These are phyloP conservation scores for Somion occarium DNA, from an alignment of 1,284 basidiomycete genomes.

Conservation along the genomic window DNA sequence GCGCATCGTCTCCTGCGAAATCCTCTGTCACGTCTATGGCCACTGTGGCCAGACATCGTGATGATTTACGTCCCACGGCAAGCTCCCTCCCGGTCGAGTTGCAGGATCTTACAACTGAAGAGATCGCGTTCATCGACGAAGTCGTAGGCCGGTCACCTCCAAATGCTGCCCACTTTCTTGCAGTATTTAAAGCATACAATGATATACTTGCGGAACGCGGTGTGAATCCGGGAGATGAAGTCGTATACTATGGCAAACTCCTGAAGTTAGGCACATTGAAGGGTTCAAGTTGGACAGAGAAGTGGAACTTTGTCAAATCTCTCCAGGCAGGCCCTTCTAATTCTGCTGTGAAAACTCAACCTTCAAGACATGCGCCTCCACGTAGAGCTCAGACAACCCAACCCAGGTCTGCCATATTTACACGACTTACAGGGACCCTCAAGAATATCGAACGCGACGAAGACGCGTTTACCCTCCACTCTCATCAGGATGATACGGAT, in stretches of 20 bases:
- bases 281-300: conserved; percentile 70
- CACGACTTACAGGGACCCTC: conserved; percentile 17
- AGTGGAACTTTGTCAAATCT: conserved; percentile 66
- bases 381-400: conserved; percentile 7
- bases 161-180: conserved; percentile 64
- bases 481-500: conserved; percentile 32
- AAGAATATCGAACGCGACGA: conserved; percentile 24
- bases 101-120: conserved; percentile 47
- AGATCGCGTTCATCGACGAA: conserved; percentile 68
- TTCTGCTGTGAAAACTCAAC: conserved; percentile 10
- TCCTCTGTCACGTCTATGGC: neutral
- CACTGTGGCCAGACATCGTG: conserved; percentile 22
- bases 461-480: conserved; percentile 42
- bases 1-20: neutral
- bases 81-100: conserved; percentile 48
- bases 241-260: conserved; percentile 74
- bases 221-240: conserved; percentile 72
- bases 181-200: conserved; percentile 79
- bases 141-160: conserved; percentile 64
- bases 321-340: conserved; percentile 38
- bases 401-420: conserved; percentile 14
- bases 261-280: conserved; percentile 75
- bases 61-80: conserved; percentile 45
- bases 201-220: conserved; percentile 67
- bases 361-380: conserved; percentile 4